Base-by-base conservation (phyloP, 345 rosid species). In the Ceriops zippeliana region DNA sequence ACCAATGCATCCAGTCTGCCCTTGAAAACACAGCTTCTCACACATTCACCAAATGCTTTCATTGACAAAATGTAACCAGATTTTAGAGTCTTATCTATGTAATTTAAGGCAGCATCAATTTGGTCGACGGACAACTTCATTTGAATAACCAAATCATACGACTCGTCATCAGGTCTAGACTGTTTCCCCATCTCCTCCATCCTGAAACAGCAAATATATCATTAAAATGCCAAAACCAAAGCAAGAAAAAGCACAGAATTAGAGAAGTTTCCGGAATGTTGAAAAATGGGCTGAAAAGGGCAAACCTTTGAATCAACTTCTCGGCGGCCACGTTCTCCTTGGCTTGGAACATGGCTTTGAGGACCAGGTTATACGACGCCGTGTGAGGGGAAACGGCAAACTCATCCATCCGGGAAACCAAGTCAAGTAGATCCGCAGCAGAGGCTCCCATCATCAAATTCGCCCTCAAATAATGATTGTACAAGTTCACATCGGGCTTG, bases 141-240 rank as follows among this genome's bases (percentile, higher is more conserved):
- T 68, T 76, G 77, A 42, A 84, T 73, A 68, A 95, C 89, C 83
- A 95, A 69, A 59, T 83, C 89, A 74, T 81, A 95, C 0, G 97
- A 83, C 72, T 86, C 97, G 68, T 90, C 96, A 67, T 95, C 92
- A 53, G 99, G 97, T 75, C 56, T 83, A 56, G 99, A 87, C 69
- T 86, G 96, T 31, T 80, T 81, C 68, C 90, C 90, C 24, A 83
- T 61, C 72, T 78, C 75, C 80, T 90, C 87, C 99, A 95, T 95
- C 96, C 97, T 93, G 89, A 77, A 62, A 63, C 27, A 72, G 65
- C 13, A 52, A 73, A 75, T 31, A 56, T 49, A 58, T 37, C 70
- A 46, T 20, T 6, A 35, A 21, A 73, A 28, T 62, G 60, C 66
- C 69, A 61, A 68, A 5, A 38, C 2, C 46, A 52, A 62, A 35